Percentiles rank a stretch among this genome's conserved stretches.
Conservation (phyloP, 148 eudicot species). For the Vaccinium corymbosum region DNA sequence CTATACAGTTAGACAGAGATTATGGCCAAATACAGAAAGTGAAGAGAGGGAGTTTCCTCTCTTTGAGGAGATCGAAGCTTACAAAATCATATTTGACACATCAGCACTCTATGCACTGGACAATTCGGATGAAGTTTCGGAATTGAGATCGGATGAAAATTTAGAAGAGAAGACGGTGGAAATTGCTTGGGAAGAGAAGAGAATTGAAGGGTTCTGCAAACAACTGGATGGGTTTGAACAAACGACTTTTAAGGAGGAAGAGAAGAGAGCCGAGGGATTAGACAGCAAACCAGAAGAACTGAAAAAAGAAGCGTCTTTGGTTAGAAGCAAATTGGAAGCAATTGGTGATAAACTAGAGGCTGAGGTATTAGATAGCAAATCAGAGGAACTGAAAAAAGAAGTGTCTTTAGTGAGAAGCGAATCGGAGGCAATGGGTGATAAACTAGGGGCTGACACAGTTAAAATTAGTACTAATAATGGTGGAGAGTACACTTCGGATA, state of each 20-base stretch:
- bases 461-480: neutral
- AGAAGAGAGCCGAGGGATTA: constrained; percentile 27
- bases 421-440: constrained; percentile 22
- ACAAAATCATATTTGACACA: constrained; percentile 53
- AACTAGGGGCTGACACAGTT: neutral
- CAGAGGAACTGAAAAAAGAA: constrained; percentile 26
- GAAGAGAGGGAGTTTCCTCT: constrained; percentile 18
- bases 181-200: constrained; percentile 23
- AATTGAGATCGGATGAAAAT: constrained; percentile 19
- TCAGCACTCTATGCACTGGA: constrained; percentile 33
- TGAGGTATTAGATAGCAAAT: constrained; percentile 17
- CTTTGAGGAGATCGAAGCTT: constrained; percentile 58
- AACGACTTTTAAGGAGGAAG: constrained; percentile 25
- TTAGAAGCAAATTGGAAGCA: constrained; percentile 25
- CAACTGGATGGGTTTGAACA: constrained; percentile 36
- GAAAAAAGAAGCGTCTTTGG: neutral
- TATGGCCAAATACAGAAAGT: constrained; percentile 17
- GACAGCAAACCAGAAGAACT: constrained; percentile 25
- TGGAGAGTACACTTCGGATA: constrained; percentile 9
- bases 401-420: constrained; percentile 13
- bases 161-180: constrained; percentile 27
- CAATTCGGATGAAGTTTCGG: constrained; percentile 13
- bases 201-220: constrained; percentile 27
- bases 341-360: neutral
- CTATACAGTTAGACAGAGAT: constrained; percentile 28